A percentile compares a stretch with the other conserved stretches of the same genome.
These are phyloP conservation scores for Chlorophyllum brunneum DNA, from an alignment of 768 basidiomycete species.

Conservation along the genomic window DNA sequence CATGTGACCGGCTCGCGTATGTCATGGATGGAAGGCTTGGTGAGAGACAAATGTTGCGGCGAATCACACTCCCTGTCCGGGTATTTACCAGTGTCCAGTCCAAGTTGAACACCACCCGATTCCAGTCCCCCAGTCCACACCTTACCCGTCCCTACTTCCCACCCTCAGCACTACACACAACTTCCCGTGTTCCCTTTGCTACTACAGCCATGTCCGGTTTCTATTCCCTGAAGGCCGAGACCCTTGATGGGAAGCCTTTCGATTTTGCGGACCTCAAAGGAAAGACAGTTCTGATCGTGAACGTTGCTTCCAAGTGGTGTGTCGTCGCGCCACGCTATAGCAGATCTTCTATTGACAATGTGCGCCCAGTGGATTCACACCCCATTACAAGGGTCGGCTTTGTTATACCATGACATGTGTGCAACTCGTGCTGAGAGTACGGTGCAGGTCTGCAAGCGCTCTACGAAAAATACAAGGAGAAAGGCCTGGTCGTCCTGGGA, in stretches of 20 bases:
- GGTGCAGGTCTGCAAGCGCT: conserved; percentile 68
- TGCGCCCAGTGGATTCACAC: conserved; percentile 68
- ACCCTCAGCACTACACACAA: conserved; percentile 3
- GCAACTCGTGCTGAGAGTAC: background rate
- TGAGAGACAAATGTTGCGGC: background rate
- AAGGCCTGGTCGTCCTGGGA: conserved; percentile 74
- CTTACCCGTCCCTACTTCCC: background rate
- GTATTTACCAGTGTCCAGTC: conserved; percentile 20
- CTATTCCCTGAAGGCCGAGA: conserved; percentile 65
- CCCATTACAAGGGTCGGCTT: conserved; percentile 65
- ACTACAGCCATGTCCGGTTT: conserved; percentile 32
- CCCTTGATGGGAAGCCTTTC: conserved; percentile 50
- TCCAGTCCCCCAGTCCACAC: background rate
- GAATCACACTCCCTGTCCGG: conserved; percentile 21
- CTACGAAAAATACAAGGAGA: conserved; percentile 77
- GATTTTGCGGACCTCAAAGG: conserved; percentile 70
- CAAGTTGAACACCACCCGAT: conserved; percentile 19
- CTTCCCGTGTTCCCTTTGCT: background rate
- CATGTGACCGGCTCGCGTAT: no score
- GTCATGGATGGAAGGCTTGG: no score
- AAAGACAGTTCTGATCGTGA: conserved; percentile 76
- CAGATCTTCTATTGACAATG: background rate
- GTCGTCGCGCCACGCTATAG: conserved; percentile 14
- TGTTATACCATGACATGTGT: no score
- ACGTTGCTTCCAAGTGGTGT: conserved; percentile 73